phyloP scores from a whole-genome alignment of 441 rosid species.

The Pelargonium citronellum region DNA sequence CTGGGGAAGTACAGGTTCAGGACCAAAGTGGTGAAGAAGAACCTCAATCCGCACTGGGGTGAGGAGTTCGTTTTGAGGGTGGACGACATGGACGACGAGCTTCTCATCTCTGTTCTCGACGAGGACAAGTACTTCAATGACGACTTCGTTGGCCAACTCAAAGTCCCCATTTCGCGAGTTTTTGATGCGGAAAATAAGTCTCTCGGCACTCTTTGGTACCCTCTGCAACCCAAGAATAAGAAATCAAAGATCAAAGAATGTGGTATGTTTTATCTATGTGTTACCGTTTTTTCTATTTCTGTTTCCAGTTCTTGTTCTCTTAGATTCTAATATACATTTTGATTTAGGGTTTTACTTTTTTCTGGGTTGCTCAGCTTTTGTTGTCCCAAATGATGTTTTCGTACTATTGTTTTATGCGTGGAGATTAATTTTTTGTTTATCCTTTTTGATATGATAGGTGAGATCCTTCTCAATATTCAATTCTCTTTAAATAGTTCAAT shows the following conservation, averaged over 20 bases:
- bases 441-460: conserved; percentile 45
- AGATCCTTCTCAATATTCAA: conserved; percentile 57
- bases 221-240: conserved; percentile 69
- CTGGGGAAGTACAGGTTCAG: conserved; percentile 64
- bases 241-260: conserved; percentile 69
- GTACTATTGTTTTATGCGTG: neutral
- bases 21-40: conserved; percentile 83
- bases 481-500: conserved; percentile 48
- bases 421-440: too few species aligned
- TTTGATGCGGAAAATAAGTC: conserved; percentile 74
- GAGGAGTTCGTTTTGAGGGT: conserved; percentile 83
- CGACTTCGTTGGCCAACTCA: conserved; percentile 71
- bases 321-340: too few species aligned
- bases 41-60: conserved; percentile 78
- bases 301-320: too few species aligned
- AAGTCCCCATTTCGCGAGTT: conserved; percentile 53
- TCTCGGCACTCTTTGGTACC: conserved; percentile 70
- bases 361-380: too few species aligned
- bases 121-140: conserved; percentile 86
- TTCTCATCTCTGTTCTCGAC: conserved; percentile 64
- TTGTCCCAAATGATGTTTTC: neutral
- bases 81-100: conserved; percentile 86
- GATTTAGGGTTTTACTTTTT: too few species aligned
- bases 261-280: too few species aligned
- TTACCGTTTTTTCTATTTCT: too few species aligned